A percentile compares a stretch with the other conserved stretches of the same genome.
These are phyloP conservation scores for Trichoderma semiorbis DNA, from an alignment of 2,329 filamentous ascomycete genomes.

Conservation along the genomic window DNA sequence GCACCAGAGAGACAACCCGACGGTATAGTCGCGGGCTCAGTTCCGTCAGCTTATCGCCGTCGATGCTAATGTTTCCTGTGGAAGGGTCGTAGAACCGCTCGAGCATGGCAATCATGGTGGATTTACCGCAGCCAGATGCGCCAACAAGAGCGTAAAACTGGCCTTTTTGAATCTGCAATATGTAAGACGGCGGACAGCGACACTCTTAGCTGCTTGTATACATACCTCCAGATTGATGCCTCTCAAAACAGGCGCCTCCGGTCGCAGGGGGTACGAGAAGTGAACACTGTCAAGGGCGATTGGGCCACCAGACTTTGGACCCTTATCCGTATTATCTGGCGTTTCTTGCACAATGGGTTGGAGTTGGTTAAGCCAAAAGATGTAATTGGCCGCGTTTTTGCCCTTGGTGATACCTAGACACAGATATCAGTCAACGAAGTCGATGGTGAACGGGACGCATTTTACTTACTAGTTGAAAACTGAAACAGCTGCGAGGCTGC, in stretches of 20 bases:
- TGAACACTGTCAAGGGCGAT: conserved; percentile 53
- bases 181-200: neutral
- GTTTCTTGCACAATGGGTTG: conserved; percentile 42
- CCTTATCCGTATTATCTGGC: conserved; percentile 35
- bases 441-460: neutral
- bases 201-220: neutral
- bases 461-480: conserved; percentile 43
- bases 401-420: conserved; percentile 47
- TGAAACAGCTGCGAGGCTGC: conserved; percentile 40
- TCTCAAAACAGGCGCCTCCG: conserved; percentile 39
- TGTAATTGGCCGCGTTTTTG: conserved; percentile 47
- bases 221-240: conserved; percentile 39
- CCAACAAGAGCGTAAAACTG: conserved; percentile 55
- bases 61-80: conserved; percentile 46
- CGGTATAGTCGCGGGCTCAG: conserved; percentile 51
- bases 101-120: conserved; percentile 54
- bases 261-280: conserved; percentile 59
- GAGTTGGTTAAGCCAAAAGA: conserved; percentile 45
- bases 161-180: conserved; percentile 39
- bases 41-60: conserved; percentile 38
- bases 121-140: conserved; percentile 57
- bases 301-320: conserved; percentile 31
- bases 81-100: conserved; percentile 45
- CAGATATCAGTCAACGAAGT: neutral
- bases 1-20: conserved; percentile 51